These are phyloP conservation scores for Irpex sp. DNA, from an alignment of 1,284 basidiomycete genomes.

Conservation along the genomic window DNA sequence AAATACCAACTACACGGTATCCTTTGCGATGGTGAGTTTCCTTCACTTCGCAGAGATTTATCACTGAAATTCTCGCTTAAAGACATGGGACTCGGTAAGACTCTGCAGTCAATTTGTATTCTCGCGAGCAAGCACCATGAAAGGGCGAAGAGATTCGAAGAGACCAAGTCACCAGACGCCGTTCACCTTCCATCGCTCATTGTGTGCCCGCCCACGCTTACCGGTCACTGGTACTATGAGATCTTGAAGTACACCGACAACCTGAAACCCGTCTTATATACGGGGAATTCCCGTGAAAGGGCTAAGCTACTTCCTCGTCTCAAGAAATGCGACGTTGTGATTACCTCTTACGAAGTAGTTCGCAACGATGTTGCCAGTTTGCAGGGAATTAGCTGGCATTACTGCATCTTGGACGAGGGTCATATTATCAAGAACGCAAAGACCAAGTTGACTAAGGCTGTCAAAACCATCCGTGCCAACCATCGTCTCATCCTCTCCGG, in stretches of 20 bases:
- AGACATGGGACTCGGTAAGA: conserved; percentile 99
- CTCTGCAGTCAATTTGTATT: conserved; percentile 97
- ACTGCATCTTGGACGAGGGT: conserved; percentile 97
- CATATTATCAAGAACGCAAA: conserved; percentile 99
- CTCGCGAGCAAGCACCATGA: conserved; percentile 93
- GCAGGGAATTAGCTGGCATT: conserved; percentile 82
- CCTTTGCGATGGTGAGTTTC: conserved; percentile 85
- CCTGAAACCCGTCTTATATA: conserved; percentile 85
- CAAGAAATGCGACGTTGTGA: conserved; percentile 79
- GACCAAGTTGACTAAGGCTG: conserved; percentile 96
- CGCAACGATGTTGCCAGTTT: conserved; percentile 90
- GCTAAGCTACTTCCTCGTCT: conserved; percentile 65
- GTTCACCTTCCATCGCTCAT: conserved; percentile 93
- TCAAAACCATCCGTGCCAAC: conserved; percentile 88
- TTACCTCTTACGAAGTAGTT: conserved; percentile 97
- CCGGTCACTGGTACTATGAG: conserved; percentile 99
- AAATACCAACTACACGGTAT: conserved; percentile 98
- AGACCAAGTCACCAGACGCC: conserved; percentile 72
- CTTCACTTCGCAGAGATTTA: neutral
- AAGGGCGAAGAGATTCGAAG: conserved; percentile 67
- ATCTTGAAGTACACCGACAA: conserved; percentile 91
- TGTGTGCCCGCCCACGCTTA: conserved; percentile 94
- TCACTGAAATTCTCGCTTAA: neutral
- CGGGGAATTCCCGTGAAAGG: conserved; percentile 89
- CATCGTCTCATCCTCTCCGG: conserved; percentile 95